Evolutionary conservation across 2,329 filamentous ascomycete species (phyloP), one percentile per base, ranked within the genome.

Genomic region (Cryphonectria japonica): DNA sequence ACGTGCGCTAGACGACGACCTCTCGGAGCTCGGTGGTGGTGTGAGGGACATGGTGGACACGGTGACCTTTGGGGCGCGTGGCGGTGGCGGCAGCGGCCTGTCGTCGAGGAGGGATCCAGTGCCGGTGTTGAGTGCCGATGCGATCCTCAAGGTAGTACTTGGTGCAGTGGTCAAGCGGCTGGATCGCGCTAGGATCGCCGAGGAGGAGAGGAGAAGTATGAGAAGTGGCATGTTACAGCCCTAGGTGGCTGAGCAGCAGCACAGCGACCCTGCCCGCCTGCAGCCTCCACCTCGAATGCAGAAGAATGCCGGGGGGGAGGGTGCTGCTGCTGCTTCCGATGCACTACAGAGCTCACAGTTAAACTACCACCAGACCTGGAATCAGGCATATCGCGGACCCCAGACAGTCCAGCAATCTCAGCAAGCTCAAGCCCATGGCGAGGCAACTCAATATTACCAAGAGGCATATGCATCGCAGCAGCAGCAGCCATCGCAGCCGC

Each of bases 41-140:
- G 79, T 95, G 22, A 85, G 95, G 26, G 95, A 98, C 81, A 98
- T 98, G 77, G 94, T 98, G 22, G 95, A 98, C 80, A 97, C 95
- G 0, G 91, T 94, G 46, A 92, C 92, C 0, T 97, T 92, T 85
- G 87, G 84, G 26, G 29, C 4, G 4, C 54, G 54, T 13, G 16
- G 29, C 32, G 82, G 82, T 11, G 80, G 83, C 29, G 82, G 82
- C 34, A 82, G 83, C 22, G 73, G 77, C 77, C 77, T 70, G 70
- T 29, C 2, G 16, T 32, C 32, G 37, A 26, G 54, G 37, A 26
- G 54, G 41, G 65, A 39, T 0, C 26, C 46, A 14, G 41, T 46
- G 41, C 71, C 78, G 7, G 76, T 75, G 9, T 83, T 98, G 62
- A 90, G 89, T 0, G 91, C 86, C 0, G 88, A 93, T 2, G 89